These are phyloP conservation scores for Lasiodiplodia theobromae DNA, from an alignment of 2,329 filamentous ascomycete genomes.

Conservation along the genomic window DNA sequence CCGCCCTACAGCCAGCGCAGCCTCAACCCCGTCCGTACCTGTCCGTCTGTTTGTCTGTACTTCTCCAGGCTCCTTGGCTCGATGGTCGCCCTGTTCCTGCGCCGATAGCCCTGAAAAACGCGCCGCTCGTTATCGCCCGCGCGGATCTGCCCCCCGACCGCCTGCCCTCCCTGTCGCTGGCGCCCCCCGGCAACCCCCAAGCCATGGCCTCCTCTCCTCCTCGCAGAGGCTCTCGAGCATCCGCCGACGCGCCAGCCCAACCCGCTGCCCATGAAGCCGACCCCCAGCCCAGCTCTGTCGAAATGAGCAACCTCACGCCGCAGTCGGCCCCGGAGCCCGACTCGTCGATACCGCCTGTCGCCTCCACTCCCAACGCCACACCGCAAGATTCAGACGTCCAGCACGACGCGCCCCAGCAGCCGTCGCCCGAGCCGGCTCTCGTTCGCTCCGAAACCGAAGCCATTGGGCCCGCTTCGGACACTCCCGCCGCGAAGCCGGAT, in stretches of 20 bases:
- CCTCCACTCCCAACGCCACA: slow-evolving; percentile 10
- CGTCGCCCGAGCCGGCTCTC: slow-evolving; percentile 36
- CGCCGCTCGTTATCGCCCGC: slow-evolving; percentile 26
- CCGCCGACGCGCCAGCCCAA: slow-evolving; percentile 26
- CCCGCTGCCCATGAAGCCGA: slow-evolving; percentile 27
- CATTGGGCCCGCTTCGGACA: slow-evolving; percentile 56
- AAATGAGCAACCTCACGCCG: slow-evolving; percentile 28
- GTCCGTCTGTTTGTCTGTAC: slow-evolving; percentile 12
- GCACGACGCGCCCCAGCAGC: slow-evolving; percentile 8
- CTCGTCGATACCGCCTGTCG: slow-evolving; percentile 29
- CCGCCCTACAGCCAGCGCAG: slow-evolving; percentile 29
- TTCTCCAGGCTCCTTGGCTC: slow-evolving; percentile 17
- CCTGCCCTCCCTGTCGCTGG: slow-evolving; percentile 25
- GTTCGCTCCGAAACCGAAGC: slow-evolving; percentile 53
- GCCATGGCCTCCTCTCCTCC: slow-evolving; percentile 30
- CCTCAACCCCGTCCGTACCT: slow-evolving; percentile 26
- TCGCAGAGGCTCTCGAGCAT: slow-evolving; percentile 28
- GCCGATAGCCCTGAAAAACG: slow-evolving; percentile 3
- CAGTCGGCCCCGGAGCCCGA: slow-evolving; percentile 24
- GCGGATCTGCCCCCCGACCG: slow-evolving; percentile 26
- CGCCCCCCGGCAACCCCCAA: slow-evolving; percentile 22
- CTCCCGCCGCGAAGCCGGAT: slow-evolving; percentile 48
- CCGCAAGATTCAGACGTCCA: slow-evolving; percentile 2
- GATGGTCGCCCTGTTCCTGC: slow-evolving; percentile 24
- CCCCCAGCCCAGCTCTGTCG: slow-evolving; percentile 18